Conservation (phyloP, 495 filamentous ascomycete species). For the Letharia columbiana region DNA sequence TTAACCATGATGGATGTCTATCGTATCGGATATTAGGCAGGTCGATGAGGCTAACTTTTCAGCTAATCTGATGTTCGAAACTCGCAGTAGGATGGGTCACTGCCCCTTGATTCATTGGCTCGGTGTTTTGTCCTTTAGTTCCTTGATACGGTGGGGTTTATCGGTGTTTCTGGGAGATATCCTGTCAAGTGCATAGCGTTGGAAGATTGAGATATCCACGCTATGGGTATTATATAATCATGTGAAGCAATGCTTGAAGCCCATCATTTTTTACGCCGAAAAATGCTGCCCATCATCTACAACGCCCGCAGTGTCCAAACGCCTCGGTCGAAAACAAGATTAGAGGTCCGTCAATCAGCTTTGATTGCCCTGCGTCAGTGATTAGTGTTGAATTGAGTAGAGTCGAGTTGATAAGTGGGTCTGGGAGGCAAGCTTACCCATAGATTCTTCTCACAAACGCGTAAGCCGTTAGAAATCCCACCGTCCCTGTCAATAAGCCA, state of each 20-base stretch:
- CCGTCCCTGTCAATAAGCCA: slow-evolving; percentile 73
- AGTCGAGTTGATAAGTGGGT: too few relatives aligned
- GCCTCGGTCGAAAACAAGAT: not conserved
- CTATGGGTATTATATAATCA: not conserved
- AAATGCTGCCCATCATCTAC: not conserved
- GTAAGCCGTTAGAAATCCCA: slow-evolving; percentile 83
- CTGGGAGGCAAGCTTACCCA: slow-evolving; percentile 45
- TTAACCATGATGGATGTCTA: not conserved
- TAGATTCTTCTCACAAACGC: slow-evolving; percentile 86
- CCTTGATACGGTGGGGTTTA: too few relatives aligned
- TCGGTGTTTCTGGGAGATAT: too few relatives aligned
- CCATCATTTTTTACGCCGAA: not conserved
- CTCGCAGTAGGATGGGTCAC: not conserved
- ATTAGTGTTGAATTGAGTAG: not conserved
- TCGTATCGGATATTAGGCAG: not conserved
- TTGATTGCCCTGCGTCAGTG: slow-evolving; percentile 6
- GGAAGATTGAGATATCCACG: not conserved
- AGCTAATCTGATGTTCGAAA: not conserved
- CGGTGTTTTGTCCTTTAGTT: too few relatives aligned
- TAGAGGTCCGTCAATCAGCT: slow-evolving; percentile 6
- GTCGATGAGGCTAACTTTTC: not conserved
- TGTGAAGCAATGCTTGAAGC: not conserved
- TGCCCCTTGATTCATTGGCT: too few relatives aligned
- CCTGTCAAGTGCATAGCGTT: not conserved
- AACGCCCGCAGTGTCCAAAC: not conserved